Evolutionary conservation across 1,284 basidiomycete genomes (phyloP).

Genomic region (Ustilago crameri): DNA sequence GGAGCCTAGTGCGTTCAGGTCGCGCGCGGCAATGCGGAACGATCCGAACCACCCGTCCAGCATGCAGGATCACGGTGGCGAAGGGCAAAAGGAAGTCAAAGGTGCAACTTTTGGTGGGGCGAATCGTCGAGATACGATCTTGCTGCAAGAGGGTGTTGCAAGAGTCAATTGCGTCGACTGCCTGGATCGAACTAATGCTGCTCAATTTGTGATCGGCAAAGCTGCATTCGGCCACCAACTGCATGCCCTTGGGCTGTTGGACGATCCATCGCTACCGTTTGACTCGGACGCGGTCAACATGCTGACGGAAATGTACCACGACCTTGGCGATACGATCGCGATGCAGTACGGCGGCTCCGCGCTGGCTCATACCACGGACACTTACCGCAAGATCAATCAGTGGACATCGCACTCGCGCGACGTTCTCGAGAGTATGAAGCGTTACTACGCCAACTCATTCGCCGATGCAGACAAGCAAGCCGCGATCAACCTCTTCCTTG

Average conservation of each 20-base stretch:
- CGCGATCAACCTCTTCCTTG: conserved; percentile 96
- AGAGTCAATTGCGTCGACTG: conserved; percentile 80
- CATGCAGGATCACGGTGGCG: neutral
- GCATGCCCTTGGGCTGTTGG: conserved; percentile 80
- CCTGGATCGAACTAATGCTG: conserved; percentile 91
- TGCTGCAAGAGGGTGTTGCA: conserved; percentile 87
- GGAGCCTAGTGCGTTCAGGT: conserved; percentile 49
- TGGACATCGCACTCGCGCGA: conserved; percentile 98
- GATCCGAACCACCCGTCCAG: conserved; percentile 3
- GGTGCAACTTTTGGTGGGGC: neutral
- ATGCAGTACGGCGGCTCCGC: conserved; percentile 81
- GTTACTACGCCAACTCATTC: conserved; percentile 95
- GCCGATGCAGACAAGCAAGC: conserved; percentile 92
- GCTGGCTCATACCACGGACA: conserved; percentile 95
- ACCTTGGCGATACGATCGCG: conserved; percentile 77
- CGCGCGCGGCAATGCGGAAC: neutral
- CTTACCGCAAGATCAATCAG: conserved; percentile 89
- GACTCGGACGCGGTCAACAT: conserved; percentile 97
- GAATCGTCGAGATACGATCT: conserved; percentile 70
- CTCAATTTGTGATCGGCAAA: conserved; percentile 97
- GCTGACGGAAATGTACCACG: conserved; percentile 97
- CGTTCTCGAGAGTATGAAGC: conserved; percentile 93
- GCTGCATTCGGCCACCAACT: conserved; percentile 94
- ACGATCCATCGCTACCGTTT: conserved; percentile 86
- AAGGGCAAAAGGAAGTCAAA: neutral